These are phyloP conservation scores for Didymellaceae sp. DNA, from an alignment of 2,329 filamentous ascomycete genomes.

Conservation along the genomic window DNA sequence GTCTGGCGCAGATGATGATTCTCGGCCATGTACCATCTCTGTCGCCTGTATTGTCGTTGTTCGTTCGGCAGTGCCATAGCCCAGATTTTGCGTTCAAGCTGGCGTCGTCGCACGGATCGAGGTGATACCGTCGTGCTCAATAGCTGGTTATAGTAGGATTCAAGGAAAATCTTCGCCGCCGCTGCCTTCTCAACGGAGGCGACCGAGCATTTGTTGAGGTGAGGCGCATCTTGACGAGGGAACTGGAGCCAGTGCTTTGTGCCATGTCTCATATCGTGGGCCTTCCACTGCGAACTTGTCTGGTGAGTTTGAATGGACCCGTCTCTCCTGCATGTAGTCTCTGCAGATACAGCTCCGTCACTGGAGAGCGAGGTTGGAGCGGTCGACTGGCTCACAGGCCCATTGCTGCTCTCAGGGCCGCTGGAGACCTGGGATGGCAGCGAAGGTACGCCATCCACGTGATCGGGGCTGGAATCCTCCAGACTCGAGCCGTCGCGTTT, in stretches of 20 bases:
- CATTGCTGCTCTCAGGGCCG: conserved; percentile 36
- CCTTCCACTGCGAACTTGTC: conserved; percentile 23
- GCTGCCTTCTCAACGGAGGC: conserved; percentile 78
- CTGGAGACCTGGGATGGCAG: conserved; percentile 38
- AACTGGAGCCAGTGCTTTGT: conserved; percentile 38
- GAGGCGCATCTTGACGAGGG: conserved; percentile 43
- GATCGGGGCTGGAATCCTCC: background rate
- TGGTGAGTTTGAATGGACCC: conserved; percentile 19
- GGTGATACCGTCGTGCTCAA: conserved; percentile 61
- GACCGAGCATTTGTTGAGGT: conserved; percentile 48
- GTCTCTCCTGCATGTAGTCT: conserved; percentile 34
- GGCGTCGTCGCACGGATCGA: conserved; percentile 65
- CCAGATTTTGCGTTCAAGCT: conserved; percentile 70
- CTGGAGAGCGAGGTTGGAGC: conserved; percentile 45
- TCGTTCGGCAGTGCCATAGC: conserved; percentile 63
- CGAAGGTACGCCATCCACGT: conserved; percentile 23
- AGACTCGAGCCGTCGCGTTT: conserved; percentile 8
- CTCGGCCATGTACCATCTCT: conserved; percentile 70
- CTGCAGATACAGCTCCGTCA: conserved; percentile 37
- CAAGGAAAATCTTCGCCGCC: conserved; percentile 84
- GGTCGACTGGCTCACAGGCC: conserved; percentile 40
- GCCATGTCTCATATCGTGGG: conserved; percentile 22
- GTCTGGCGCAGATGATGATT: conserved; percentile 75
- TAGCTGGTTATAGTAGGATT: conserved; percentile 80
- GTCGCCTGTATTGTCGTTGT: conserved; percentile 59